Evolutionary conservation across 768 basidiomycete species (phyloP).

Genomic region (Xanthoconium purpureum): DNA sequence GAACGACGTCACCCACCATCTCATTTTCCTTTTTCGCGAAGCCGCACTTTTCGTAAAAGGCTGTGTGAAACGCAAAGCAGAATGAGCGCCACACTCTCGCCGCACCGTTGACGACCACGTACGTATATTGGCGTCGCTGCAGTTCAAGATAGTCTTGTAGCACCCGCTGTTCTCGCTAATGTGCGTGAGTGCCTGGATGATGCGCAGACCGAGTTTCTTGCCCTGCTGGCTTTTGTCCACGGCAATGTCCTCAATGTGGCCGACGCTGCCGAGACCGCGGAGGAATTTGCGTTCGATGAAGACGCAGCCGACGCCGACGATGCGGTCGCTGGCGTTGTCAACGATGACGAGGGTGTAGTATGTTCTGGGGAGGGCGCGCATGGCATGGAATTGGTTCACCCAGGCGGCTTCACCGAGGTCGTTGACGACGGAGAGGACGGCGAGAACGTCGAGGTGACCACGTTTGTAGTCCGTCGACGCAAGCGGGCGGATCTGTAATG

Average conservation of each 20-base stretch:
- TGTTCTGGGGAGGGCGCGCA: conserved; percentile 53
- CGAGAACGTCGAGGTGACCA: conserved; percentile 80
- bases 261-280: conserved; percentile 78
- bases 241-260: conserved; percentile 98
- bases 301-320: conserved; percentile 81
- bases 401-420: conserved; percentile 68
- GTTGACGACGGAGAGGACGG: conserved; percentile 65
- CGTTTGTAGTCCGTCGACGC: conserved; percentile 79
- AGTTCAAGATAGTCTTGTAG: conserved; percentile 99
- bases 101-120: conserved; percentile 35
- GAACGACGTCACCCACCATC: conserved; percentile 57
- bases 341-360: conserved; percentile 89
- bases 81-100: conserved; percentile 7
- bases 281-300: conserved; percentile 96
- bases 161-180: conserved; percentile 78
- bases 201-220: conserved; percentile 81
- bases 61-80: conserved; percentile 38
- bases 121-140: conserved; percentile 89
- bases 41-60: conserved; percentile 97
- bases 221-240: conserved; percentile 88
- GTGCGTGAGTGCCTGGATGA: conserved; percentile 82
- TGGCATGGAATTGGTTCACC: conserved; percentile 60
- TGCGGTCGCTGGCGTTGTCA: conserved; percentile 64
- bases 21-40: conserved; percentile 87
- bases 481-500: conserved; percentile 81